Evolutionary conservation across 1,139 yeast genomes (phyloP).

Genomic region (Schwanniomyces etchellsii): DNA sequence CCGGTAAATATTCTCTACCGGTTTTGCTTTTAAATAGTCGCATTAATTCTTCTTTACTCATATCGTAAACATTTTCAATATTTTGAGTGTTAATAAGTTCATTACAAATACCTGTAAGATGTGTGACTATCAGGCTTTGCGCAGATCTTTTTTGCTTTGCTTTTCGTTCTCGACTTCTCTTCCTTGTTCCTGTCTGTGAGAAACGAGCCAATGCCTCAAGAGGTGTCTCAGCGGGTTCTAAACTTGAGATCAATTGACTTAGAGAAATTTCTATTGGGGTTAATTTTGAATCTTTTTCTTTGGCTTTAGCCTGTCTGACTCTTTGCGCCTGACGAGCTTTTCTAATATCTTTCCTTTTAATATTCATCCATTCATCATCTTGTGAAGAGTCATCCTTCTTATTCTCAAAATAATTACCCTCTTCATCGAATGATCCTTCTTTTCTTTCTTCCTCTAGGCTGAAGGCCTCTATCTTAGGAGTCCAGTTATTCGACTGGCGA

Average conservation of each 20-base stretch:
- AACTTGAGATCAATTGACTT: constrained; percentile 26
- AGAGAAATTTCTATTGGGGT: constrained; percentile 17
- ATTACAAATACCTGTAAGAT: constrained; percentile 49
- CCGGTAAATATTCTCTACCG: constrained; percentile 30
- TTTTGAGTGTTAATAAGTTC: constrained; percentile 35
- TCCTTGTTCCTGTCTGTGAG: constrained; percentile 12
- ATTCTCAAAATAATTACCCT: constrained; percentile 53
- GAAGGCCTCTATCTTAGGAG: constrained; percentile 54
- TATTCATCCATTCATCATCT: constrained; percentile 45
- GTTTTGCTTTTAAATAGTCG: constrained; percentile 45
- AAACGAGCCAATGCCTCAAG: constrained; percentile 54
- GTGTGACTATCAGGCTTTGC: constrained; percentile 13
- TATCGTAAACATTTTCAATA: constrained; percentile 44
- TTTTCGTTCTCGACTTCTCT: constrained; percentile 10
- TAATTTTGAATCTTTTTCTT: not conserved
- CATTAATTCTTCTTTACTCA: constrained; percentile 55
- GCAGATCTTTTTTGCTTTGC: constrained; percentile 12
- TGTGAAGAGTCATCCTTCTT: constrained; percentile 25
- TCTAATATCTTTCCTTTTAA: constrained; percentile 41
- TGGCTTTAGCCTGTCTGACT: constrained; percentile 11
- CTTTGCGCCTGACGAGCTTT: constrained; percentile 42
- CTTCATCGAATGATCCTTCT: constrained; percentile 57
- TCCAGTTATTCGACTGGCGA: no score
- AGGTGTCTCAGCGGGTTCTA: constrained; percentile 62
- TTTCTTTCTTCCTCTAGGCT: constrained; percentile 51